Conservation (phyloP, 768 basidiomycete species). For the Strobilomyces dryophilus region DNA sequence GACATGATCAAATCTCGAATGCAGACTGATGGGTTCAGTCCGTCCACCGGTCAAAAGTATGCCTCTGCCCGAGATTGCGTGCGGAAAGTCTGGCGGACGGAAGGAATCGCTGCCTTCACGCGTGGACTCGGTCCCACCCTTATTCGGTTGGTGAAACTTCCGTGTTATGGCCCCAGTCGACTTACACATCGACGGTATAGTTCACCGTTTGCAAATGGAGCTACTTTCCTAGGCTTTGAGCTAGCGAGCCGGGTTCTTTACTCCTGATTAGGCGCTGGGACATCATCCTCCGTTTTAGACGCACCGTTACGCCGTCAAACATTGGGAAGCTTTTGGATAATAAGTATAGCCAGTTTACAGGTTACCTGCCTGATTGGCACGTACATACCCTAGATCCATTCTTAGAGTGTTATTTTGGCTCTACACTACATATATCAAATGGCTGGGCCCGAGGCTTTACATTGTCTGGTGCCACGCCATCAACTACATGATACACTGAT, state of each 20-base stretch:
- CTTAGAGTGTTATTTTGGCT: neutral
- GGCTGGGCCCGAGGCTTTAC: too few species aligned
- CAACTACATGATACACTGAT: neutral
- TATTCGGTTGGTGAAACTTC: constrained; percentile 60
- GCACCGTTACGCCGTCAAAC: neutral
- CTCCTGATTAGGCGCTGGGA: constrained; percentile 16
- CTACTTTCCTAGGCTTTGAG: constrained; percentile 95
- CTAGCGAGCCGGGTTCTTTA: constrained; percentile 75
- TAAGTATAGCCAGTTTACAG: neutral
- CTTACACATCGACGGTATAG: constrained; percentile 36
- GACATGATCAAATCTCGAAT: constrained; percentile 96
- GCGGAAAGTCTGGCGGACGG: constrained; percentile 74
- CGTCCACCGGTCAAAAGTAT: constrained; percentile 77
- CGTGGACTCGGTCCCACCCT: constrained; percentile 90
- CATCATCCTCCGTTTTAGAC: neutral
- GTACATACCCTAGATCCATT: constrained; percentile 4
- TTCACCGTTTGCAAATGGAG: constrained; percentile 94
- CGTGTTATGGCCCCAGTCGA: neutral
- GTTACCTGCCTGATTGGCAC: neutral
- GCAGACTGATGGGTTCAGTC: constrained; percentile 88
- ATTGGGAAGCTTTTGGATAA: neutral
- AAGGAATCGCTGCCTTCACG: constrained; percentile 84
- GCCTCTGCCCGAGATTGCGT: constrained; percentile 79
- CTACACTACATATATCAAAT: neutral
- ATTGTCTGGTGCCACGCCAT: too few species aligned